Evolutionary conservation across 306 rosid genomes (phyloP).

Genomic region (Dalbergia oliveri): DNA sequence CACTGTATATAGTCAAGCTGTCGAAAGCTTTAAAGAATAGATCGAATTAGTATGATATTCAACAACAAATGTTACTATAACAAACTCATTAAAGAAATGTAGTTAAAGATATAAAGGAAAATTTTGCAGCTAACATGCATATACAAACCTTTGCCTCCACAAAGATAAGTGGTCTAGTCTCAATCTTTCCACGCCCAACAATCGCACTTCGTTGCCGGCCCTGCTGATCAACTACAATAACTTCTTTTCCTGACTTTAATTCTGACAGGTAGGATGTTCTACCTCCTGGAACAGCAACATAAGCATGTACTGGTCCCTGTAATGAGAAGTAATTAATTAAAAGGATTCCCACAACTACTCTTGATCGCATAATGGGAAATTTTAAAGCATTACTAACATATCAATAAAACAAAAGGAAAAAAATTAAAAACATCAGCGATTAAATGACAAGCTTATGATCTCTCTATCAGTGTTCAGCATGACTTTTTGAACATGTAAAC

Average conservation of each 20-base stretch:
- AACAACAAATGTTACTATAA: no score
- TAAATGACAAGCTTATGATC: conserved; percentile 5
- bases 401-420: not conserved
- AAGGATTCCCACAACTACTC: not conserved
- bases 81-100: conserved; percentile 12
- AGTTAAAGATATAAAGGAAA: conserved; percentile 6
- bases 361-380: not conserved
- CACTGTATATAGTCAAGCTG: conserved; percentile 5
- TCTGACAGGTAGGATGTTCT: conserved; percentile 90
- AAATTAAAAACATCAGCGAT: conserved; percentile 9
- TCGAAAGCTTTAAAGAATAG: conserved; percentile 17
- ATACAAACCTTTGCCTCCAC: conserved; percentile 89
- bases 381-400: not conserved
- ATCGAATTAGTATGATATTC: conserved; percentile 3
- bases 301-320: conserved; percentile 91
- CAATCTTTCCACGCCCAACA: conserved; percentile 92
- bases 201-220: conserved; percentile 76
- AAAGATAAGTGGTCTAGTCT: conserved; percentile 81
- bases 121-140: not conserved
- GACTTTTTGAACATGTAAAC: not conserved
- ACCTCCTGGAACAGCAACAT: conserved; percentile 87
- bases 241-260: conserved; percentile 85
- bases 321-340: conserved; percentile 8
- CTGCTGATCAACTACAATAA: conserved; percentile 77
- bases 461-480: not conserved